Base-by-base conservation (phyloP, 768 basidiomycete genomes). In the Floccularia luteovirens region DNA sequence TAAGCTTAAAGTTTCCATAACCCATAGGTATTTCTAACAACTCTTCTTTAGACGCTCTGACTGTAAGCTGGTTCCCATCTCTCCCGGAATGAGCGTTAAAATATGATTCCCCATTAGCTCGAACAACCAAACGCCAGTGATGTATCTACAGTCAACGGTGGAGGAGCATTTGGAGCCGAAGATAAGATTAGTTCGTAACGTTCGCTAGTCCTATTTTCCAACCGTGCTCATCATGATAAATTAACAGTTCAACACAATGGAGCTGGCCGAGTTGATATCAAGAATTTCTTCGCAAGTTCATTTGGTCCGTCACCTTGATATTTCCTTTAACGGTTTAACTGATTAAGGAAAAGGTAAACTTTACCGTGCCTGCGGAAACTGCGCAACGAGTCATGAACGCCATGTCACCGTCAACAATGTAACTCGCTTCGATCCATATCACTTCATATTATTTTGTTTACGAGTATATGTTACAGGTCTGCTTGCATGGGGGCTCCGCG, bases 301-400 rank as follows among this genome's bases (percentile, higher is more conserved):
- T 58, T 58, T 33, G 56, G 55, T 55, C 19, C 3, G 52, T 24
- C 4, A 16, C 34, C 12, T 19, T 4, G 24, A 14, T 19, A 14
- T 28, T 24, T 21, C 20, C 13, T 36, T 4, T 31, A 13, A 21
- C 19, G n/a, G n/a, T 5, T 5, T 31, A n/a, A 5, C 27, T 36
- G 7, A 20, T 27, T 13, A 11, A 36, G 6, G 4, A 20, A 12
- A 6, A 55, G 55, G 54, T 16, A 56, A 58, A 47, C 43, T 58
- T 4, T 58, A 58, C 39, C 54, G 56, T 41, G 45, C 48, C 21
- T 58, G 56, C 24, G 56, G 56, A 31, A 56, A 58, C 32, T 58
- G 56, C 24, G 51, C 43, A 5, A 48, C 50, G 22, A 42, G 41
- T 19, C 47, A 49, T 27, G 48, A 47, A 27, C 52, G 56, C 6